A percentile compares a stretch with the other conserved stretches of the same genome.
These are phyloP conservation scores for Suhomyces terraborum DNA, from an alignment of 1,139 yeast species.

Conservation along the genomic window DNA sequence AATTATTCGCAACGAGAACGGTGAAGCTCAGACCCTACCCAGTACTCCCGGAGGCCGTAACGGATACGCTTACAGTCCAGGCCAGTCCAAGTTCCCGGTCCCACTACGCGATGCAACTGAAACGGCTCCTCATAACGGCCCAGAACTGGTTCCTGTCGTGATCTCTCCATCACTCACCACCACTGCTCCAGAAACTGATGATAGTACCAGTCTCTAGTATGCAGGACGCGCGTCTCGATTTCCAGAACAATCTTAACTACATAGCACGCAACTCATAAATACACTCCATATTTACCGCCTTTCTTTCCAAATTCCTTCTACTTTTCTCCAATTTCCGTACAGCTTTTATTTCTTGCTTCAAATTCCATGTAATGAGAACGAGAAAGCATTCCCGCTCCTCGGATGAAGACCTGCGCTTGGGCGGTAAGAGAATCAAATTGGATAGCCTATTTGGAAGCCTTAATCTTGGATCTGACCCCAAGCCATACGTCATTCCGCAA, in stretches of 20 bases:
- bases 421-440: slow-evolving; percentile 28
- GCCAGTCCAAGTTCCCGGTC: background rate
- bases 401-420: slow-evolving; percentile 19
- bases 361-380: slow-evolving; percentile 11
- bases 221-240: slow-evolving; percentile 13
- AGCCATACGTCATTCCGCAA: slow-evolving; percentile 4
- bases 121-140: background rate
- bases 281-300: background rate
- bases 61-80: background rate
- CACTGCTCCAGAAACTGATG: slow-evolving; percentile 3
- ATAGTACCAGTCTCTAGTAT: slow-evolving; percentile 7
- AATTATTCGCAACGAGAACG: slow-evolving; percentile 12
- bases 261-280: slow-evolving; percentile 1
- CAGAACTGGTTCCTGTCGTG: background rate
- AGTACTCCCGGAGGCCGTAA: slow-evolving; percentile 2
- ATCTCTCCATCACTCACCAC: background rate
- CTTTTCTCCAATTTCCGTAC: no score
- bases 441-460: slow-evolving; percentile 26
- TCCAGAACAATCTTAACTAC: slow-evolving; percentile 18
- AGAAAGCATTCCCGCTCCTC: slow-evolving; percentile 19
- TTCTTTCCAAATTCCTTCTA: background rate
- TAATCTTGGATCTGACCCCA: slow-evolving; percentile 16
- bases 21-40: slow-evolving; percentile 1
- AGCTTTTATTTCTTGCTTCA: no score
- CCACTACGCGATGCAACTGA: background rate